Evolutionary conservation across 75 land plant genomes (phyloP), one percentile per base, ranked within the genome.

Genomic region (Selaginella moellendorffii): DNA sequence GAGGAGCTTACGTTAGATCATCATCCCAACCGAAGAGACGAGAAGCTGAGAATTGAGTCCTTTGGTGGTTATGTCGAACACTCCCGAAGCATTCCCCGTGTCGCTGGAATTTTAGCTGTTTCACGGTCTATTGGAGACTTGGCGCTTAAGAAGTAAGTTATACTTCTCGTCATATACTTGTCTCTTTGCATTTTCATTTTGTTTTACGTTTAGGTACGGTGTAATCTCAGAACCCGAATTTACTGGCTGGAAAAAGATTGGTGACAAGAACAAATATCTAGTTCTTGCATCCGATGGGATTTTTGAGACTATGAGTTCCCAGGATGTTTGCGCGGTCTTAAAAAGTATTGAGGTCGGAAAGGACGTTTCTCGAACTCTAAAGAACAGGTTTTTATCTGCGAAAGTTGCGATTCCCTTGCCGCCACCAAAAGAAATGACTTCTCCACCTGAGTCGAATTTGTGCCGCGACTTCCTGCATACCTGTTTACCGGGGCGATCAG

Each of bases 281-380:
- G 59, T 56, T 56, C n/a, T 56, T 2, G 21, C n/a, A 2, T 56
- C 59, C 8, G 59, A 56, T 19, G 59, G 59, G n/a, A 19, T 56
- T 46, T 9, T 56, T 19, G 59, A 56, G n/a, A 56, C 23, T 24
- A 2, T 56, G 21, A 25, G 25, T 21, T 2, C 59, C 5, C n/a
- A 56, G n/a, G 59, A 56, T 56, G 59, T 56, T 24, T 56, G 59
- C 24, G n/a, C n/a, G n/a, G n/a, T n/a, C n/a, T n/a, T n/a, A n/a
- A 25, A 56, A 19, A 19, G 8, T 21, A 5, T 56, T 56, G 59
- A 25, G 19, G 2, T 56, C 24, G 59, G 19, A 5, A 25, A 56
- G 59, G 9, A 56, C 24, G 5, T n/a, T 21, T 56, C 23, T n/a
- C 59, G n/a, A 56, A 56, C 5, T 2, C 24, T 56, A 19, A 56